Percentiles rank a stretch among this genome's conserved stretches.
These are phyloP conservation scores for Apiospora aurea DNA, from an alignment of 2,329 filamentous ascomycete species.

Conservation along the genomic window DNA sequence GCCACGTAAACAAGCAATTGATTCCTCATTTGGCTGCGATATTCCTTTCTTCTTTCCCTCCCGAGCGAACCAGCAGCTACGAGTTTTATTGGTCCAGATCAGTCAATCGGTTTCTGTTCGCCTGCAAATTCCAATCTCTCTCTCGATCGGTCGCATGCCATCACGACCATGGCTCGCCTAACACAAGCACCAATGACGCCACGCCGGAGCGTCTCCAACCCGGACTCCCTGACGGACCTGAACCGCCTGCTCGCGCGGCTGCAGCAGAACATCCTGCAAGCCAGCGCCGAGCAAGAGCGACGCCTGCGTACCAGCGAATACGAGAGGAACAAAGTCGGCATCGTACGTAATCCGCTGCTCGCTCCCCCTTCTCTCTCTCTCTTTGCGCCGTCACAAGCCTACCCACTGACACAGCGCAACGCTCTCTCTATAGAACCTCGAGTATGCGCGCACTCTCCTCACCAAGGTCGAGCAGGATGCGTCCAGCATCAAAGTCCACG, in stretches of 20 bases:
- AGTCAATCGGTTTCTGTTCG: not conserved
- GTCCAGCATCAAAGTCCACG: constrained; percentile 62
- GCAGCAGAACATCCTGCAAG: constrained; percentile 69
- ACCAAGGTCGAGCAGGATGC: constrained; percentile 75
- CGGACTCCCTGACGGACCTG: constrained; percentile 59
- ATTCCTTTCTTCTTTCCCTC: not conserved
- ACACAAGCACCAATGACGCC: constrained; percentile 40
- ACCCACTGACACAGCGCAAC: constrained; percentile 5
- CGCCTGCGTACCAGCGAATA: constrained; percentile 67
- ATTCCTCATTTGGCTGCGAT: not conserved
- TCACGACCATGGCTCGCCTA: constrained; percentile 39
- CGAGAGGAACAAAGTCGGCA: constrained; percentile 66
- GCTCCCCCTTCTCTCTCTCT: not conserved
- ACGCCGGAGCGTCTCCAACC: constrained; percentile 37
- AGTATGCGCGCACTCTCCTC: constrained; percentile 73
- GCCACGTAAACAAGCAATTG: constrained; percentile 11
- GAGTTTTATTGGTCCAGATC: not conserved
- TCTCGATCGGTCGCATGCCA: not conserved
- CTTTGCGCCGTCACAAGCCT: not conserved
- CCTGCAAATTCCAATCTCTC: not conserved
- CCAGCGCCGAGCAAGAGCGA: constrained; percentile 64
- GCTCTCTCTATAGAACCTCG: constrained; percentile 64
- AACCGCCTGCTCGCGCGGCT: constrained; percentile 70
- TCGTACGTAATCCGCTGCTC: constrained; percentile 46
- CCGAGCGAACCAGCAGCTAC: not conserved